These are phyloP conservation scores for Meyerozyma athensensis DNA, from an alignment of 1,139 yeast genomes.

Conservation along the genomic window DNA sequence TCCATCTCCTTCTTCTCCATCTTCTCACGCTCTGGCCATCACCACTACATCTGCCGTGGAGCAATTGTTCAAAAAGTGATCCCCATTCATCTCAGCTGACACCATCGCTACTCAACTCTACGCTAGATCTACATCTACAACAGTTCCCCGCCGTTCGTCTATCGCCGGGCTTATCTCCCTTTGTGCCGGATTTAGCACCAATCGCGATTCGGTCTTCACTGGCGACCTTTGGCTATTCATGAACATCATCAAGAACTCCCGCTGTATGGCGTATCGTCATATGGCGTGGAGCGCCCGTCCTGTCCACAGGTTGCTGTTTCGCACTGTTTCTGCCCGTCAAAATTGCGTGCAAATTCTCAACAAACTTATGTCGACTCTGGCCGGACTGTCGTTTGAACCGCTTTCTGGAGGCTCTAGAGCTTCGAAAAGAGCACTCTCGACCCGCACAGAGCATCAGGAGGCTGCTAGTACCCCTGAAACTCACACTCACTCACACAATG, in stretches of 20 bases:
- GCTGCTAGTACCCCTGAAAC: not conserved
- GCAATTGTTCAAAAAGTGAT: not conserved
- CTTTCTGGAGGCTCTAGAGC: not conserved
- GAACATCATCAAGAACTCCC: not conserved
- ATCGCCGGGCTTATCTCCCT: not conserved
- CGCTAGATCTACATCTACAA: too few species aligned
- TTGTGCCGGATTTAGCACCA: slow-evolving; percentile 2
- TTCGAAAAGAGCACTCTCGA: not conserved
- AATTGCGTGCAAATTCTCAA: not conserved
- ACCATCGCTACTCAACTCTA: too few species aligned
- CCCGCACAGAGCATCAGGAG: not conserved
- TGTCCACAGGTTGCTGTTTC: not conserved
- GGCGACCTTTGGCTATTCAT: not conserved
- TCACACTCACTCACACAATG: slow-evolving; percentile 1
- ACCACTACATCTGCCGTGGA: slow-evolving; percentile 2
- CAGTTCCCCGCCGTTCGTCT: not conserved
- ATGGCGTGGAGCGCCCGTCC: not conserved
- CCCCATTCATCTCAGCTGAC: too few species aligned
- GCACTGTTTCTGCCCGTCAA: not conserved
- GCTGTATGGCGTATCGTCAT: not conserved
- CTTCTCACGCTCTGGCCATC: not conserved
- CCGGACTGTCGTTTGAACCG: not conserved
- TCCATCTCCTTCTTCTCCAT: too few species aligned
- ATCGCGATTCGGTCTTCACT: not conserved
- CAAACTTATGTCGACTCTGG: not conserved